These are phyloP conservation scores for Aspergillus pseudonomiae DNA, from an alignment of 2,329 filamentous ascomycete species.

Conservation along the genomic window DNA sequence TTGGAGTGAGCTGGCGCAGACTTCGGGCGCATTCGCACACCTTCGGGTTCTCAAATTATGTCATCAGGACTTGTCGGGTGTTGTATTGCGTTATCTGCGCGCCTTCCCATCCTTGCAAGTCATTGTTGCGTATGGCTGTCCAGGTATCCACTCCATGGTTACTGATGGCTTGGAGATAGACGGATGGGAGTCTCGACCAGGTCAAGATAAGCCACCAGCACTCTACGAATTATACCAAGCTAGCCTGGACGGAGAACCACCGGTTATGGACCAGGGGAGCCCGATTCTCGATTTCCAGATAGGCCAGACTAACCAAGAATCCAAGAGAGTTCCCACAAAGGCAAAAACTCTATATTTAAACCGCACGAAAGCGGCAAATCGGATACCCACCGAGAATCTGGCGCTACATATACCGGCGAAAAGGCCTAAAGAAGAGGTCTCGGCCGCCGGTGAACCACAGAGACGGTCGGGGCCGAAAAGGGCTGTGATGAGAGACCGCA, in stretches of 20 bases:
- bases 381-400: conserved; percentile 1
- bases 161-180: conserved; percentile 18
- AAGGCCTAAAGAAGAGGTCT: conserved; percentile 8
- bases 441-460: neutral
- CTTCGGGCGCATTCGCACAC: conserved; percentile 38
- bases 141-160: conserved; percentile 27
- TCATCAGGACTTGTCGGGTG: conserved; percentile 36
- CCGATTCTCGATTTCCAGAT: conserved; percentile 32
- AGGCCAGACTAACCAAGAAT: conserved; percentile 11
- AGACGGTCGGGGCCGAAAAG: conserved; percentile 13
- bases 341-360: conserved; percentile 15
- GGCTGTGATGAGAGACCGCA: conserved; percentile 31
- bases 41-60: conserved; percentile 42
- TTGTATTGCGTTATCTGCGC: conserved; percentile 38
- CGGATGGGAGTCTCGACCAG: conserved; percentile 31
- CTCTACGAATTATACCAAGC: conserved; percentile 23
- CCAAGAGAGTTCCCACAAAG: conserved; percentile 1
- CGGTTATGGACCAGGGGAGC: conserved; percentile 8
- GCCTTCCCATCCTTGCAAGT: conserved; percentile 40
- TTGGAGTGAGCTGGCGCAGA: conserved; percentile 43
- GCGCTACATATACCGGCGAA: conserved; percentile 11
- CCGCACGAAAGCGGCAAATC: conserved; percentile 6
- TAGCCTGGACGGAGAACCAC: conserved; percentile 4
- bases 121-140: conserved; percentile 39
- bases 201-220: conserved; percentile 6